Base-by-base conservation (phyloP, 2,329 filamentous ascomycete species). In the Coniochaeta sp. region DNA sequence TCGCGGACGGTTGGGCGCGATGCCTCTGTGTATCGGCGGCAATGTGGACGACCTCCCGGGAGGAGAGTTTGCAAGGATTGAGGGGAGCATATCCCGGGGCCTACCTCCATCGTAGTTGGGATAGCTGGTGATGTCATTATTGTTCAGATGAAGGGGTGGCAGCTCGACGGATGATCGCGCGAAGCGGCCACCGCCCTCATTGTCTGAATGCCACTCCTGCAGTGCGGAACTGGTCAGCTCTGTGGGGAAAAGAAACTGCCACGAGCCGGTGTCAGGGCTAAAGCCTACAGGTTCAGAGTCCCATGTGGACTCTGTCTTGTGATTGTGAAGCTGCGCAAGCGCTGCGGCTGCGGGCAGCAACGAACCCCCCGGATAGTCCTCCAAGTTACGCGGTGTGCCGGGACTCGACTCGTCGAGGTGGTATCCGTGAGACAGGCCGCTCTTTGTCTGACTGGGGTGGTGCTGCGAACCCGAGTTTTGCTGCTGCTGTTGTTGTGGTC, bases 21-120 rank as follows among this genome's bases (percentile, higher is more conserved):
- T 73, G 38, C 83, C 79, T 53, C 89, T 80, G 59, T 94, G 88
- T 49, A 92, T 79, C 3, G 91, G 90, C 27, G 91, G 91, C 22
- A 96, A 76, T 1, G 91, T 96, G 1, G 91, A 91, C 13, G 91
- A 95, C 56, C 91, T 87, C 51, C 87, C 89, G 6, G 90, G 87
- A 1, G 91, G 91, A 9, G 91, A 95, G 54, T 85, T 85, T 50
- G 82, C 80, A 32, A 96, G 72, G 52, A 94, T 89, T 1, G 90
- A 95, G 1, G 91, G 89, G 6, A 96, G 78, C 49, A 94, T 76
- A 60, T 92, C 88, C 62, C 87, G 81, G 52, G 81, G 83, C 58
- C 82, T 79, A 56, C 72, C 71, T 35, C 76, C 72, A 55, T 83
- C 79, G 58, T 83, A 75, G 24, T 80, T 77, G 18, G 83, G 82